Conservation (phyloP, 1,284 basidiomycete genomes). For the Ustilago xerochloae region DNA sequence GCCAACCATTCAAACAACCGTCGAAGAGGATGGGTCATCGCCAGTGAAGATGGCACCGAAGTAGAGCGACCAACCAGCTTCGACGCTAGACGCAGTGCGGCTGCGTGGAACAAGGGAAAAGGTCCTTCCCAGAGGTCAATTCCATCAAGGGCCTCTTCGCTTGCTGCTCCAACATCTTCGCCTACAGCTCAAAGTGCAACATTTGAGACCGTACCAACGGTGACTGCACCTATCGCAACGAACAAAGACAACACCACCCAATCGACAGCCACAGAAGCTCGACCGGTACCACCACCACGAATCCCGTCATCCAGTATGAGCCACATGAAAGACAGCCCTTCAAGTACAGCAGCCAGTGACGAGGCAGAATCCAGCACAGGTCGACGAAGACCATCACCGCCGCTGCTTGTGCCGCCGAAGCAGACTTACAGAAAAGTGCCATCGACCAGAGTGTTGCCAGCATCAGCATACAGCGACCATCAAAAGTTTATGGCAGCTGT, state of each 20-base stretch:
- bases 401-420: conserved; percentile 36
- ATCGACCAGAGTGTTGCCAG: conserved; percentile 20
- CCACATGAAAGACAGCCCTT: conserved; percentile 8
- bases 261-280: neutral
- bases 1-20: conserved; percentile 25
- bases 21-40: conserved; percentile 48
- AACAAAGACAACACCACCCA: neutral
- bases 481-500: conserved; percentile 43
- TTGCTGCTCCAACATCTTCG: conserved; percentile 17
- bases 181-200: neutral
- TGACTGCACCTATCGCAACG: neutral
- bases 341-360: conserved; percentile 1
- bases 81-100: conserved; percentile 33
- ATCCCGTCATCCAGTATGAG: conserved; percentile 9
- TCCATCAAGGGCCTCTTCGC: conserved; percentile 39
- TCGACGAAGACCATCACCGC: conserved; percentile 31
- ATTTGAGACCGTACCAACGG: neutral
- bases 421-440: conserved; percentile 35
- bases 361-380: conserved; percentile 18
- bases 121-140: conserved; percentile 44
- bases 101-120: conserved; percentile 49
- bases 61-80: conserved; percentile 24
- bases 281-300: conserved; percentile 18
- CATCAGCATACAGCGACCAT: conserved; percentile 45
- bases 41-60: conserved; percentile 33